phyloP scores from a whole-genome alignment of 805 yeast species.

The Barnettozyma salicaria region DNA sequence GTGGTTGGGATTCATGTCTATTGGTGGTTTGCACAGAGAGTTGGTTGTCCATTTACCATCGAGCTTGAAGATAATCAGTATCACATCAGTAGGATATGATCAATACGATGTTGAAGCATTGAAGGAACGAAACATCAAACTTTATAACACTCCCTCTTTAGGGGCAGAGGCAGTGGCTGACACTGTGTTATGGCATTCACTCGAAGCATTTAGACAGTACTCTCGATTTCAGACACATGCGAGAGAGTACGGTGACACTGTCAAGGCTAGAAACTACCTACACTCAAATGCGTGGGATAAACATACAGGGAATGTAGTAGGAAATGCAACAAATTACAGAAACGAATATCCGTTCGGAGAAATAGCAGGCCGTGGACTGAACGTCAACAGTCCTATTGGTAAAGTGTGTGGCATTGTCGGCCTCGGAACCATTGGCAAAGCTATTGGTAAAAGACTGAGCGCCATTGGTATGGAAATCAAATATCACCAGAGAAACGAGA shows the following conservation, averaged over 20 bases:
- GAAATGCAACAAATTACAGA: slow-evolving; percentile 9
- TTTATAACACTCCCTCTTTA: slow-evolving; percentile 40
- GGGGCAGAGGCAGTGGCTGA: slow-evolving; percentile 65
- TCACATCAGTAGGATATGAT: slow-evolving; percentile 56
- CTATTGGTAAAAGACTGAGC: slow-evolving; percentile 43
- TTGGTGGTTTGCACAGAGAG: slow-evolving; percentile 45
- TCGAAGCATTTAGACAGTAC: slow-evolving; percentile 50
- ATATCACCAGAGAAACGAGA: slow-evolving; percentile 44
- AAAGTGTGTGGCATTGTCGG: slow-evolving; percentile 52
- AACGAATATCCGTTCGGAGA: slow-evolving; percentile 36
- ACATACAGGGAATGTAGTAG: slow-evolving; percentile 6
- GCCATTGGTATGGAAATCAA: slow-evolving; percentile 54
- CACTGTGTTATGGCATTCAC: slow-evolving; percentile 48
- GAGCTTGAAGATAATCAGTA: slow-evolving; percentile 40
- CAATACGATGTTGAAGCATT: slow-evolving; percentile 40
- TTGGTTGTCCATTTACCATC: slow-evolving; percentile 40
- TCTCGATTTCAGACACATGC: slow-evolving; percentile 31
- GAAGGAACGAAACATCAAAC: slow-evolving; percentile 33
- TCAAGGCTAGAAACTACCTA: slow-evolving; percentile 33
- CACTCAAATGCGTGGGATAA: slow-evolving; percentile 26
- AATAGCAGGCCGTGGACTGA: slow-evolving; percentile 30
- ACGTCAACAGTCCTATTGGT: slow-evolving; percentile 39
- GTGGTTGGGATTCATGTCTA: slow-evolving; percentile 46
- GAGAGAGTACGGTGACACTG: slow-evolving; percentile 34
- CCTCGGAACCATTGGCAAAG: slow-evolving; percentile 55